Evolutionary conservation across 2,329 filamentous ascomycete genomes (phyloP).

Genomic region (Curvularia lunata): DNA sequence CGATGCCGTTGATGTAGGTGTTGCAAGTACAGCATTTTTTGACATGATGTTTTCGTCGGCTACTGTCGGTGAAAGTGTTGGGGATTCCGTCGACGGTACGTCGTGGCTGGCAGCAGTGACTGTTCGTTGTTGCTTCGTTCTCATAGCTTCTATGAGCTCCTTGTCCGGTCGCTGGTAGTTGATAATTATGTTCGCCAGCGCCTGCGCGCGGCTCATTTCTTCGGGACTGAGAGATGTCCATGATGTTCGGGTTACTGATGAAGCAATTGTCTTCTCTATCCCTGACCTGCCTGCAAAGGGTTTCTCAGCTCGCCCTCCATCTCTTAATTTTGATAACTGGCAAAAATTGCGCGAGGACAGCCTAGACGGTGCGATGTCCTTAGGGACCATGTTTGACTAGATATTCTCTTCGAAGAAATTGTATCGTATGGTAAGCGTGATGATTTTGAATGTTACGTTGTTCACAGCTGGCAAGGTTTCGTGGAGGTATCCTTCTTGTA

Average conservation of each 20-base stretch:
- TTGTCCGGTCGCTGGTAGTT: conserved; percentile 11
- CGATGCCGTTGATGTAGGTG: neutral
- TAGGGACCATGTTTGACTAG: neutral
- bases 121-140: neutral
- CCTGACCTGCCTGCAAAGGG: neutral
- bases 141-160: conserved; percentile 1
- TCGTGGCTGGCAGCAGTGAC: neutral
- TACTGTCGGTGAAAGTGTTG: neutral
- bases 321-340: no score
- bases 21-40: neutral
- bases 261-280: neutral
- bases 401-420: no score
- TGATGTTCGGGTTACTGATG: neutral
- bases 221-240: neutral
- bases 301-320: neutral
- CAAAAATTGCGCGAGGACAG: neutral
- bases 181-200: conserved; percentile 1
- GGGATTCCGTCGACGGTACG: neutral
- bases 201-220: neutral
- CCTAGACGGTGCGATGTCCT: neutral
- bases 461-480: neutral
- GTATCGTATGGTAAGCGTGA: no score
- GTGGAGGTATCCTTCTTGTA: neutral
- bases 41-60: neutral
- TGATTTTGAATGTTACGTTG: no score